Base-by-base conservation (phyloP, 2,329 filamentous ascomycete genomes). In the Tolypocladium sp. region DNA sequence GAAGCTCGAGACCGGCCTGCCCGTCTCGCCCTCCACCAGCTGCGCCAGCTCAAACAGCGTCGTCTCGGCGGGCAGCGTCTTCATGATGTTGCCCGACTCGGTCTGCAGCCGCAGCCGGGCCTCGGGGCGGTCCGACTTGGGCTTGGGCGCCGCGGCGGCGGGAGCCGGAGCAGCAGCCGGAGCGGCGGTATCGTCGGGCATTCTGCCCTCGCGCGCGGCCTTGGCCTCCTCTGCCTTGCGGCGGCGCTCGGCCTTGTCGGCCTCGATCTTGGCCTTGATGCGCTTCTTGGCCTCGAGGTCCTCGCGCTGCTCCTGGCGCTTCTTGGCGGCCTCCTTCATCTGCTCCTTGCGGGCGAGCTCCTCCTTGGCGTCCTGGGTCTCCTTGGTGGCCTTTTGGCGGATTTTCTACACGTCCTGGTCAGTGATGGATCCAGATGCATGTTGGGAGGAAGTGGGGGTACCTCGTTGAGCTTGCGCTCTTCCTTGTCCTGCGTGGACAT, bases 21-120 rank as follows among this genome's bases (percentile, higher is more conserved):
- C 91, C 56, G 83, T 86, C 70, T 97, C 91, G 56, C 82, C 74
- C 70, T 85, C 78, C 30, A 99, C 71, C 60, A 87, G 82, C 66
- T 92, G 85, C 0, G 90, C 92, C 56, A 99, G 87, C 76, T 99
- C 93, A 67, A 96, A 96, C 13, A 99, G 77, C 0, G 94, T 97
- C 3, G 92, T 95, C 60, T 95, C 91, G 7, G 90, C 92, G 0
- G 91, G 87, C 63, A 96, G 86, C 0, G 89, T 93, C 82, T 96
- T 97, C 76, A 88, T 86, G 58, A 97, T 78, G 62, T 89, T 92
- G 17, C 91, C 91, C 6, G 64, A 64, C 22, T 77, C 79, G 0
- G 89, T 92, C 74, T 96, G 92, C 46, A 99, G 77, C 61, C 92
- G 82, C 62, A 99, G 76, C 35, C 94, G 84, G 15, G 92, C 86